Evolutionary conservation across 2,329 filamentous ascomycete species (phyloP), one percentile per base, ranked within the genome.

Genomic region (Pseudogymnoascus sp.): DNA sequence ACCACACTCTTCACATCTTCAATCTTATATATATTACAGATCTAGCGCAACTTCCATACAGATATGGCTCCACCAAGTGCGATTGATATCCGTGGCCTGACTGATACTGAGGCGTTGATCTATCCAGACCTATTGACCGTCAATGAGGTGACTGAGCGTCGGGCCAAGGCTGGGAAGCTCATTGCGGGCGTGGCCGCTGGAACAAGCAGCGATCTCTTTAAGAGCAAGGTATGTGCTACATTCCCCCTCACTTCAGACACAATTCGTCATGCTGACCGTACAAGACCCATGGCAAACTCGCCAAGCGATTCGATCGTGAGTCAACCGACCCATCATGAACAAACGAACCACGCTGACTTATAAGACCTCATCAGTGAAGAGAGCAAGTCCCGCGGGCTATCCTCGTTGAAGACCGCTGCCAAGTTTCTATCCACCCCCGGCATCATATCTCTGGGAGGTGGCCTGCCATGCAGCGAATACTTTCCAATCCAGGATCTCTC

Each of bases 371-470:
- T 93, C 57, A 89, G 80, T 29, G 68, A 77, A 7, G 90, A 93
- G 73, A 84, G 83, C 66, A 79, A 80, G 64, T 74, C 81, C 18
- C 79, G 85, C 61, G 75, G 84, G 74, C 86, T 82, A 36, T 90
- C 84, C 67, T 87, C 87, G n/a, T 79, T 97, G 66, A 97, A 97
- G 76, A 81, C 83, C 66, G 92, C 93, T 4, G 93, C 93, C 51
- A 84, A 83, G 63, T 88, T 87, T 73, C 83, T 97, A 62, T 89
- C 88, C 72, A 90, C 82, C 40, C 91, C 92, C 0, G 92, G 80
- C 72, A 77, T 97, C 65, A 95, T 99, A 72, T 96, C 92, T 1
- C 86, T 99, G 1, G 95, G 95, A 63, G 95, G 95, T 61, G 95
- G 95, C 3, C 79, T 99, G 18, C 95, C 95, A 3, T 93, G 91